A percentile compares a stretch with the other conserved stretches of the same genome.
Conservation (phyloP, 441 rosid genomes). For the Bocquillonia castaneifolia region DNA sequence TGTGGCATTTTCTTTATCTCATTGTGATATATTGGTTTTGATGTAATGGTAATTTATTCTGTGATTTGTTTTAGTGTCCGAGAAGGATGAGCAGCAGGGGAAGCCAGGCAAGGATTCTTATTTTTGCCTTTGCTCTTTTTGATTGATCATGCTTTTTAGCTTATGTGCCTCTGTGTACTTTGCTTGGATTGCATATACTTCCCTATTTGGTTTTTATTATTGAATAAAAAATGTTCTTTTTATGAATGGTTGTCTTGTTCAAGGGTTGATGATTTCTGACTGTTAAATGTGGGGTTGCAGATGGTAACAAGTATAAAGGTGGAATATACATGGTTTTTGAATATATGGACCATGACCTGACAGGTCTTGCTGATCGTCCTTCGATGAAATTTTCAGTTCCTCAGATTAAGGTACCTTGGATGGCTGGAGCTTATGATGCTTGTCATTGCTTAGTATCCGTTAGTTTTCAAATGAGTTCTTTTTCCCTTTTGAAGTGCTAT, state of each 20-base stretch:
- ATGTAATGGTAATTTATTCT: too few relatives aligned
- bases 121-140: background rate
- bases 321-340: slow-evolving; percentile 95
- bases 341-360: slow-evolving; percentile 96
- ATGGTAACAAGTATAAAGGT: slow-evolving; percentile 85
- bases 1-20: background rate
- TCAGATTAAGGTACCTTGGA: slow-evolving; percentile 43
- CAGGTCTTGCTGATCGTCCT: slow-evolving; percentile 95
- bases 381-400: slow-evolving; percentile 80
- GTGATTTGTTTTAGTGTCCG: slow-evolving; percentile 53
- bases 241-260: slow-evolving; percentile 4
- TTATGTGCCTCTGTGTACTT: background rate
- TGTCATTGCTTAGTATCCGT: background rate
- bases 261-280: slow-evolving; percentile 10
- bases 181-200: background rate
- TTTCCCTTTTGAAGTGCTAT: slow-evolving; percentile 53
- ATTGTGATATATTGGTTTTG: too few relatives aligned
- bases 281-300: slow-evolving; percentile 31
- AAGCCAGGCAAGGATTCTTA: slow-evolving; percentile 48
- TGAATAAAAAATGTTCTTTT: too few relatives aligned
- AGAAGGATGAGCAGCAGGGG: slow-evolving; percentile 79
- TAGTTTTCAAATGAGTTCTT: background rate
- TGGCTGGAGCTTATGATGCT: background rate
- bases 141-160: background rate
- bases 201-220: background rate